These are phyloP conservation scores for Arachis hypogaea DNA, from an alignment of 306 rosid genomes.

Conservation along the genomic window DNA sequence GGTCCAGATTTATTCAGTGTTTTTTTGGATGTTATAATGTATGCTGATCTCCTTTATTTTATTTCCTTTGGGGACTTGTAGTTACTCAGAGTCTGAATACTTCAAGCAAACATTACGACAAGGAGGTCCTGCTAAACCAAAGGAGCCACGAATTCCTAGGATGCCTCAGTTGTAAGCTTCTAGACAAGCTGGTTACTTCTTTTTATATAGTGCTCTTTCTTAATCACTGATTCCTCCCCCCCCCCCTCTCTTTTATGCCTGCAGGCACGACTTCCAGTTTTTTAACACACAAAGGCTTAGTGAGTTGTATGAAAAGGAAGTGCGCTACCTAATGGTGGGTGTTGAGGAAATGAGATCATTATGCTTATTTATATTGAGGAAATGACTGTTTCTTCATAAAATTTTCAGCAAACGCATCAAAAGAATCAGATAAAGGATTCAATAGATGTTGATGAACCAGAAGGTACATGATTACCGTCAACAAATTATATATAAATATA, in stretches of 20 bases:
- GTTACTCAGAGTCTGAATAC: constrained; percentile 98
- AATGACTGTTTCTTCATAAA: constrained; percentile 20
- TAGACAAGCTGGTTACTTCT: constrained; percentile 14
- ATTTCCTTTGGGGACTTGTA: constrained; percentile 34
- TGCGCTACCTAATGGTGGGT: constrained; percentile 87
- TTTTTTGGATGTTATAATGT: constrained; percentile 24
- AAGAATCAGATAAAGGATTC: constrained; percentile 94
- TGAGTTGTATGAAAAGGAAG: constrained; percentile 97
- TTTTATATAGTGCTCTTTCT: constrained; percentile 19
- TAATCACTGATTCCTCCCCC: neutral
- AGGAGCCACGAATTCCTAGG: constrained; percentile 98
- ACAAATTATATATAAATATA: neutral
- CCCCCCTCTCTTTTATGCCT: constrained; percentile 17
- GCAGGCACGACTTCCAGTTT: constrained; percentile 96
- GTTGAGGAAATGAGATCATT: constrained; percentile 34
- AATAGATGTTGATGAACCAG: constrained; percentile 91
- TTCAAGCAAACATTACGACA: constrained; percentile 99
- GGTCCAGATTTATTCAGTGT: constrained; percentile 22
- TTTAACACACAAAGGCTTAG: constrained; percentile 94
- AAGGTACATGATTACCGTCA: constrained; percentile 58
- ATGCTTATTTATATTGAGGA: constrained; percentile 23
- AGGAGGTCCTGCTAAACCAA: constrained; percentile 96
- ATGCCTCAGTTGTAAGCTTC: constrained; percentile 96
- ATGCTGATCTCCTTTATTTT: neutral
- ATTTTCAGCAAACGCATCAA: constrained; percentile 91